Conservation (phyloP, 1,284 basidiomycete species). For the Neonothopanus nambi region DNA sequence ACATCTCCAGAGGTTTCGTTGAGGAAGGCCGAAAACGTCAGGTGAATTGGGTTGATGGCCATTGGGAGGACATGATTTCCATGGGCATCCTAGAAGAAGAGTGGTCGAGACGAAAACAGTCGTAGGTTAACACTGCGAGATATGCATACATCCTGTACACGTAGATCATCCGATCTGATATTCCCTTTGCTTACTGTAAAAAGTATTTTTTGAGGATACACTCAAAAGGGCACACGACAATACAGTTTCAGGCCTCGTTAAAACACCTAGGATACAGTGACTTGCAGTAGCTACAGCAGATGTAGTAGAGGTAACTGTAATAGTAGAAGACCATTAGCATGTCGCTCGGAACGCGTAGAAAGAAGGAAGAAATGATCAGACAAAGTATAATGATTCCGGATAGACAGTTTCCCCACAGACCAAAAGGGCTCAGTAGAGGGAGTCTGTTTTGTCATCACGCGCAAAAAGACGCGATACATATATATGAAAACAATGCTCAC, state of each 20-base stretch:
- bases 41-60: conserved; percentile 27
- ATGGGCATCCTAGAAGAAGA: conserved; percentile 29
- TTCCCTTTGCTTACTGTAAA: no score
- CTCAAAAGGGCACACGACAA: no score
- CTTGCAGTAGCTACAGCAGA: no score
- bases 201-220: no score
- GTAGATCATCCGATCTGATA: no score
- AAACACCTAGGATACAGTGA: no score
- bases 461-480: conserved; percentile 9
- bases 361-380: conserved; percentile 49
- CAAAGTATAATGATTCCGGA: conserved; percentile 81
- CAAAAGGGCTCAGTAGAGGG: conserved; percentile 74
- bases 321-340: background rate
- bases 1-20: conserved; percentile 27
- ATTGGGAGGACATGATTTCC: conserved; percentile 26
- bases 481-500: conserved; percentile 30
- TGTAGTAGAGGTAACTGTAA: background rate
- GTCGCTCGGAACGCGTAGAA: background rate
- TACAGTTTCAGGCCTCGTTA: no score
- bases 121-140: no score
- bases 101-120: conserved; percentile 14
- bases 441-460: conserved; percentile 81
- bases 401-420: conserved; percentile 74
- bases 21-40: conserved; percentile 30
- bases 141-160: no score